Base-by-base conservation (phyloP, 2,329 filamentous ascomycete species). In the Cercospora berteroae region DNA sequence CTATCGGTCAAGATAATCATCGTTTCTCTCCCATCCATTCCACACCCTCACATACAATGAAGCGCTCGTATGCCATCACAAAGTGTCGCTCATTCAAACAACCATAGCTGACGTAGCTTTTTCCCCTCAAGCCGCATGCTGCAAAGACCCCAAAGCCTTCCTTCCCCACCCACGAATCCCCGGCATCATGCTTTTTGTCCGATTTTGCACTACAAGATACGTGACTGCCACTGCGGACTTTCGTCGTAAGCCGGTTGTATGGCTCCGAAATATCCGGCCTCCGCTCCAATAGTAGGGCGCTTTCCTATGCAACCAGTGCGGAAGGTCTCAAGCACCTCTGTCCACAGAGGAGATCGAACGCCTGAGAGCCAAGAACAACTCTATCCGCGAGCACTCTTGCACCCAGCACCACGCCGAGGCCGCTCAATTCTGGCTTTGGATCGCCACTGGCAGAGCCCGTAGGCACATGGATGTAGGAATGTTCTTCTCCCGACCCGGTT, bases 1-100 rank as follows among this genome's bases (percentile, higher is more conserved):
- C 60, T 25, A 36, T 58, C 61, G 61, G 50, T 57, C 61, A 58
- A 64, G 61, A 56, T 58, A 25, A 12, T 36, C 55, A 18, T 31
- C 31, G 27, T 64, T 25, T 64, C 61, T 56, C 25, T 8, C 9
- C 12, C 48, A 13, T 25, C 48, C 48, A 23, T 13, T 52, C 48
- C 18, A 25, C 12, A 20, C 20, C 44, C 20, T 25, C 48, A 27
- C 55, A 58, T 58, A 58, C 55, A 58, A 57, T 27, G 36, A 42
- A 44, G 31, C 18, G 61, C 50, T 42, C 50, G n/a, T 29, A 39
- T 29, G 31, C 50, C 50, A 29, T 64, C 29, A 64, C 48, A 64
- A 8, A 13, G 61, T 44, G 33, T 39, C 31, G 44, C 23, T 39
- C 48, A 33, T n/a, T 42, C 33, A 36, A 58, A 57, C 33, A 27